Base-by-base conservation (phyloP, 202 grass and related monocot genomes). In the Setaria italica region DNA sequence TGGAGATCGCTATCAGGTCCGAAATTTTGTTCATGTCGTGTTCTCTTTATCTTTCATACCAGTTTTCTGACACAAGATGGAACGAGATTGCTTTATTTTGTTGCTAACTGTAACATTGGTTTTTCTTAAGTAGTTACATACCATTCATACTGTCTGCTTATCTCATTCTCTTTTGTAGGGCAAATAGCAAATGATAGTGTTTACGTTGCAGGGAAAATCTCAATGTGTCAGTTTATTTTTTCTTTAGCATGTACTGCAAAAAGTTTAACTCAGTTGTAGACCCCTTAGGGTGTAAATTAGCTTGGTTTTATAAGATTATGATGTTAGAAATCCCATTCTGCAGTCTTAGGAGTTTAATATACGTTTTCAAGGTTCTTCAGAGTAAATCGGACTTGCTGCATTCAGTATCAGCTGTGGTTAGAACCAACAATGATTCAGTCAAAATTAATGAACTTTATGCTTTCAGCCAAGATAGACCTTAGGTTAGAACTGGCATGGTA, bases 1-100 rank as follows among this genome's bases (percentile, higher is more conserved):
- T 87, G 94, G 90, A 66, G 94, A 99, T 88, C 90, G 97, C 32
- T 99, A 99, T 86, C 93, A 96, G 93, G 97, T 99, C 79, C 42
- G 62, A 32, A 64, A 46, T 67, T 88, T 9, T 86, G 39, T 81
- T 58, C 11, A 42, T 88, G 3, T 84, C 58, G 37, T 43, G n/a
- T 85, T 33, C 5, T 47, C 33, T 60, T 68, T 39, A 62, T 43
- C 25, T 14, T 47, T 69, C 32, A 41, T 47, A 37, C 10, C 1
- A 5, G 50, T 81, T 54, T 65, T 89, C 35, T 50, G n/a, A 55
- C 39, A 15, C 20, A 51, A 53, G 39, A 30, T 72, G 25, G 7
- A 62, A 9, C 16, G 5, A 45, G 6, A 48, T 82, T 81, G 45
- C 13, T 13, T 78, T 51, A 33, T 67, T 68, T 43, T 82, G 5